Base-by-base conservation (phyloP, 495 filamentous ascomycete species). In the Talaromyces stipitatus region DNA sequence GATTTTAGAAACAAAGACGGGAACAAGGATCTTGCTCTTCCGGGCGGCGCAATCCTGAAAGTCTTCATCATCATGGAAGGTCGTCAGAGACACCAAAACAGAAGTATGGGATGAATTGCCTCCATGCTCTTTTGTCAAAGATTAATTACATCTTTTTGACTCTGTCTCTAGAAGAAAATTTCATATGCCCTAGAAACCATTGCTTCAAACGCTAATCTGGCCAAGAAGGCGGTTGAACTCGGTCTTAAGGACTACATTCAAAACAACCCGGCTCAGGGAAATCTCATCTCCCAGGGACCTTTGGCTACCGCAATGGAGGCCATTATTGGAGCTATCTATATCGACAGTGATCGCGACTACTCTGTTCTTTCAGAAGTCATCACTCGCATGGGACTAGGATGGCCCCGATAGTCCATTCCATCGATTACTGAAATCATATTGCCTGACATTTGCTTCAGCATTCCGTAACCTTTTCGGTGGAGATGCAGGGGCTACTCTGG, bases 11-110 rank as follows among this genome's bases (percentile, higher is more conserved):
- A 14, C 33, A 16, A 18, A 16, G 57, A 64, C 56, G 58, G 55
- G 57, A 58, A 61, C 24, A 59, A 58, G 29, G 26, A 28, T 24
- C 30, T 53, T 14, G 57, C 57, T n/a, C 28, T 59, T 24, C 7
- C 47, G 2, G 57, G 57, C 5, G 57, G 48, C 26, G 57, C 54
- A 22, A 24, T 56, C 20, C 29, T 56, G 22, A n/a, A n/a, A 45
- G 16, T 8, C 5, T 56, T 16, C 22, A 47, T 47, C 28, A 54
- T 26, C 32, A 30, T 36, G 32, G 36, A 41, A 54, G 46, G 50
- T 58, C 52, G 55, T 46, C 47, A 55, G 24, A 50, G 66, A 68
- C 67, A 24, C 58, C 68, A 69, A 66, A 55, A 63, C 36, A 57
- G 57, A 54, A 41, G 18, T 20, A 52, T 12, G 50, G 29, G 28